Evolutionary conservation across 371 early-diverging fungal genomes (phyloP).

Genomic region (Mortierella sp.): DNA sequence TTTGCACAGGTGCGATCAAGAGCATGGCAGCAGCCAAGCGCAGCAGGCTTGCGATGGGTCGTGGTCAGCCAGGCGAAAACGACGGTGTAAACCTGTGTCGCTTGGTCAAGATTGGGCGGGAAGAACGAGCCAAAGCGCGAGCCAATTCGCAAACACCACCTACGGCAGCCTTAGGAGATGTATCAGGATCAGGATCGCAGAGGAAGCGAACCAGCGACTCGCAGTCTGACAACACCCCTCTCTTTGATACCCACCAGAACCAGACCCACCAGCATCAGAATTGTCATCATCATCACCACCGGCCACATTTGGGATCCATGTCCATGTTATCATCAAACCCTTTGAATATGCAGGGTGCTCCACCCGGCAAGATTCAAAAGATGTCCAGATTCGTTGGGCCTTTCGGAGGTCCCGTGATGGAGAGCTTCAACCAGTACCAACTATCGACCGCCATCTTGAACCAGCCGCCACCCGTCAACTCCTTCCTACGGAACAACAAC

Average conservation of each 20-base stretch:
- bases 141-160: conserved; percentile 22
- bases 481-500: conserved; percentile 3
- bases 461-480: conserved; percentile 21
- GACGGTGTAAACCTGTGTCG: conserved; percentile 22
- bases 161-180: conserved; percentile 4
- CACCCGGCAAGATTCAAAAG: conserved; percentile 46
- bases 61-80: too few species aligned
- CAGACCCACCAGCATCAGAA: neutral
- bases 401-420: conserved; percentile 45
- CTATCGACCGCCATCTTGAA: conserved; percentile 40
- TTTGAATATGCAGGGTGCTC: conserved; percentile 10
- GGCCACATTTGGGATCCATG: conserved; percentile 10
- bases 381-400: conserved; percentile 47
- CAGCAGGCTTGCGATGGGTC: conserved; percentile 18
- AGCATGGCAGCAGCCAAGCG: conserved; percentile 44
- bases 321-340: conserved; percentile 10
- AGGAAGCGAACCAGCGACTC: conserved; percentile 29
- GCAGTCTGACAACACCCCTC: conserved; percentile 25
- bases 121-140: conserved; percentile 47
- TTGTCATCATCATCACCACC: conserved; percentile 1
- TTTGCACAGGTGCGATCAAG: conserved; percentile 47
- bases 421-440: conserved; percentile 43
- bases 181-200: neutral
- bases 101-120: conserved; percentile 46
- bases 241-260: conserved; percentile 1